These are phyloP conservation scores for Funneliformis geosporum DNA, from an alignment of 192 early-diverging fungal genomes.

Conservation along the genomic window DNA sequence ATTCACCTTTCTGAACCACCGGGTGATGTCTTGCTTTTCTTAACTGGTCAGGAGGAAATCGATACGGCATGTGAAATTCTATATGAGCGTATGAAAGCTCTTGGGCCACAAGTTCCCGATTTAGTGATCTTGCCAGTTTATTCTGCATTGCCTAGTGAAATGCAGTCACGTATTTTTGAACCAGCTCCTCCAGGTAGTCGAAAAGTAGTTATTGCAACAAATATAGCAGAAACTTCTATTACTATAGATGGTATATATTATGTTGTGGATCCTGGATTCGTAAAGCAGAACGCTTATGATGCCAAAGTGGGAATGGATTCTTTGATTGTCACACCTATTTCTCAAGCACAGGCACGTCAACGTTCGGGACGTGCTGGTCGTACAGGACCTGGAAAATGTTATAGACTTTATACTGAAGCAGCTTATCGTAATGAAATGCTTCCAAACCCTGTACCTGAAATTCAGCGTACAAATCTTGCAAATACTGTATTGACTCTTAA, in stretches of 20 bases:
- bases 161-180: conserved; percentile 96
- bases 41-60: conserved; percentile 99
- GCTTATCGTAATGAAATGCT: conserved; percentile 95
- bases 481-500: conserved; percentile 92
- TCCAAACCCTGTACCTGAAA: conserved; percentile 93
- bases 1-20: conserved; percentile 93
- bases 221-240: conserved; percentile 98
- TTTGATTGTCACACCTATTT: conserved; percentile 85
- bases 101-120: conserved; percentile 68
- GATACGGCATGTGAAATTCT: conserved; percentile 78
- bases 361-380: conserved; percentile 96
- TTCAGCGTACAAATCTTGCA: conserved; percentile 93
- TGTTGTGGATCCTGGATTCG: conserved; percentile 94
- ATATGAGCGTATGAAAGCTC: conserved; percentile 70
- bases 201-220: conserved; percentile 95
- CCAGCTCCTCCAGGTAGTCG: conserved; percentile 77
- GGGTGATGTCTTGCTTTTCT: conserved; percentile 93
- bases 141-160: conserved; percentile 88
- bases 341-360: conserved; percentile 93
- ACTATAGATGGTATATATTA: conserved; percentile 98
- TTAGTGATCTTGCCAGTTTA: conserved; percentile 93
- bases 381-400: conserved; percentile 94
- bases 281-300: conserved; percentile 97
- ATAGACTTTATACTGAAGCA: conserved; percentile 90
- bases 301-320: conserved; percentile 98